These are phyloP conservation scores for Albifimbria verrucaria DNA, from an alignment of 2,329 filamentous ascomycete species.

Conservation along the genomic window DNA sequence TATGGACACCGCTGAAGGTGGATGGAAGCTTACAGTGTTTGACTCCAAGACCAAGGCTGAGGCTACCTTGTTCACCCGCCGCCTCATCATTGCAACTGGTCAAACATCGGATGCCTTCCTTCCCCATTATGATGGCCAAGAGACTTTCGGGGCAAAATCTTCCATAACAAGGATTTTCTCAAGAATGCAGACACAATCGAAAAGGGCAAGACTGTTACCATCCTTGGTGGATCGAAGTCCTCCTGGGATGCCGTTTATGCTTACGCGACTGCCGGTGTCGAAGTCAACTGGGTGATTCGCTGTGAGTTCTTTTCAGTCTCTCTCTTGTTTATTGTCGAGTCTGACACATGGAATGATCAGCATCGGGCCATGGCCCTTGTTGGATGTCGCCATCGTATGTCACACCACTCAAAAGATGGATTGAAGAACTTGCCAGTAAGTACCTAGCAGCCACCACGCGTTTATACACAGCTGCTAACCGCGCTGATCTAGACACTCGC, in stretches of 20 bases:
- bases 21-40: neutral
- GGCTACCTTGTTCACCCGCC: conserved; percentile 3
- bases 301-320: conserved; percentile 1
- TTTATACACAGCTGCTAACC: neutral
- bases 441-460: neutral
- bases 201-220: conserved; percentile 6
- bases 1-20: neutral
- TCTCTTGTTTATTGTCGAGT: neutral
- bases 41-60: neutral
- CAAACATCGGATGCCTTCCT: conserved; percentile 12
- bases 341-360: neutral
- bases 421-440: neutral
- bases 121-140: conserved; percentile 5
- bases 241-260: conserved; percentile 14
- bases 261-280: conserved; percentile 7
- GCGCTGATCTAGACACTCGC: neutral
- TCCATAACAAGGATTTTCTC: conserved; percentile 15
- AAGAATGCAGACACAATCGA: conserved; percentile 2
- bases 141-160: conserved; percentile 10
- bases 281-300: conserved; percentile 16
- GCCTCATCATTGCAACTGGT: conserved; percentile 13
- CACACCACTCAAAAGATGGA: neutral
- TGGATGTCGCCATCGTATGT: conserved; percentile 3
- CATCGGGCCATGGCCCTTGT: conserved; percentile 1
- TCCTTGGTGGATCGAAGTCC: conserved; percentile 15